Base-by-base conservation (phyloP, 2,329 filamentous ascomycete species). In the Aureobasidium pullulans region DNA sequence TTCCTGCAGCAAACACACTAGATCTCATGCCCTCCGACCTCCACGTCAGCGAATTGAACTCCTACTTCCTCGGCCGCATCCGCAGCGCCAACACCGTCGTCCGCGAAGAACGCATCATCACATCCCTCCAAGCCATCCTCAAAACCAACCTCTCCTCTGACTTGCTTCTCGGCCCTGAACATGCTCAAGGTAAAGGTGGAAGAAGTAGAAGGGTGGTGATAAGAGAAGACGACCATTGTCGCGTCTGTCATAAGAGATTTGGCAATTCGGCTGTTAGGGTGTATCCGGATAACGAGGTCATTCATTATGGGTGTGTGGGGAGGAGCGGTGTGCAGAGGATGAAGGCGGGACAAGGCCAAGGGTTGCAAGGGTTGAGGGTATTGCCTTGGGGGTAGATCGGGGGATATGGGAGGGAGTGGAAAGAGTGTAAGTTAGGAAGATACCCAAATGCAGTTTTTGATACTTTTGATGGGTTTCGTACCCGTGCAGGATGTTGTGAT, bases 1-100 rank as follows among this genome's bases (percentile, higher is more conserved):
- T 99, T 6, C 93, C 95, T 0, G 91, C 94, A 0, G 84, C 85
- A 4, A 93, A 89, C 36, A 96, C 93, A 0, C 79, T 99, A 7
- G 85, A 88, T 19, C 81, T 99, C 23, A 92, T 99, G 46, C 94
- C 94, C 0, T 83, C 90, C 61, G 79, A 83, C 3, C 82, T 97
- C 7, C 87, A 90, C 0, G 84, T 97, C 7, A 78, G 81, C 39
- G 84, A 94, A 60, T 82, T 99, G 0, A 89, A 92, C 68, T 87
- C 87, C 13, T 99, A 99, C 74, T 97, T 99, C 79, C 84, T 86
- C 39, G 91, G 92, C 10, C 86, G 93, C 23, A 96, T 97, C 67
- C 86, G 94, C 19, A 85, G 87, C 10, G 90, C 90, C 56, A 96
- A 91, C 67, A 89, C 86, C 28, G 81, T 89, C 1, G 81, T 94